Base-by-base conservation (phyloP, 805 yeast genomes). In the Yarrowia phangngaensis region DNA sequence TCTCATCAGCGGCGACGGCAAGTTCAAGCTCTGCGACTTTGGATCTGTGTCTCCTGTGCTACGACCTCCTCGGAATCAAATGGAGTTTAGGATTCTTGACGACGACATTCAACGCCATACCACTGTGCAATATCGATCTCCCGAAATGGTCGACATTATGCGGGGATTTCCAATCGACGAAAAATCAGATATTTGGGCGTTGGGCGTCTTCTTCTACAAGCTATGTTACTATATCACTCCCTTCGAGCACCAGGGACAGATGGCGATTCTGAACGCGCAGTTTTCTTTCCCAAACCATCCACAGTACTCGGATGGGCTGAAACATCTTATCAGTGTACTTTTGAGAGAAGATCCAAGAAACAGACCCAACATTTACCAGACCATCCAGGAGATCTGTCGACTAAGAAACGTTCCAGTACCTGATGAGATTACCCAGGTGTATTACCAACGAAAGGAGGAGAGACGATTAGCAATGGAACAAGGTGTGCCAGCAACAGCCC, bases 101-200 rank as follows among this genome's bases (percentile, higher is more conserved):
- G 86, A 85, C 59, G 96, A 90, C 62, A 79, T 90, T 50, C 76
- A 86, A 59, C 79, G 81, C 54, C 95, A 90, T 61, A 90, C 98
- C 0, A 90, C 98, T 4, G 95, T 95, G 12, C 98, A 92, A 64
- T 90, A 90, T 63, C 72, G 98, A 54, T 73, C 94, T 0, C 98
- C 98, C 0, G 98, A 90, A 62, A 92, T 90, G 97, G 77, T 90
- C 51, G 97, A 90, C 65, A 72, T 89, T 19, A 82, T 82, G 62
- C 71, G 87, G 36, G 84, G 88, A 6, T 68, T 79, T 36, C 92
- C 96, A 2, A 84, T 90, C 30, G 92, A 90, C 64, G 94, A 89
- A 59, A 87, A 87, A 64, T 74, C 90, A 6, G 98, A 90, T 66
- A 84, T 90, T 38, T 90, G 98, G 98, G 98, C 98, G 0, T 68